Evolutionary conservation across 2,329 filamentous ascomycete species (phyloP), one percentile per base, ranked within the genome.

Genomic region (Alternaria hordeiaustralica): DNA sequence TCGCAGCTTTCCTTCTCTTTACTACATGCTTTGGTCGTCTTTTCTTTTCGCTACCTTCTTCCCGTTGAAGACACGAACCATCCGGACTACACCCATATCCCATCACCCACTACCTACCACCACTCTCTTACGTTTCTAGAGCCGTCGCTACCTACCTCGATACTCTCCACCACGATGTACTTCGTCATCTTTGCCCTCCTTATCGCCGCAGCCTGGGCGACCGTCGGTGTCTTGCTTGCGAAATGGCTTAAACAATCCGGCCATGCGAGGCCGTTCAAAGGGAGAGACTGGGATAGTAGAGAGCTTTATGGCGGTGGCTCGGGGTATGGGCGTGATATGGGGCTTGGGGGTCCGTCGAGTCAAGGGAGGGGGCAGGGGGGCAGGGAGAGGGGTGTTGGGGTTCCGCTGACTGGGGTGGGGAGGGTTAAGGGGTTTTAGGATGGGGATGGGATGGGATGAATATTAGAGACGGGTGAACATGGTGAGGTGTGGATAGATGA

Each of bases 171-270:
- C 28, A 21, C 28, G 43, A 66, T 58, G 43, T 65, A 71, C 55
- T 58, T 61, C 46, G 44, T 71, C 26, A 60, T 60, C 43, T 63
- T 73, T 45, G 13, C 67, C 36, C n/a, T 73, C n/a, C 25, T 67
- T 12, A 36, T 72, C 33, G 71, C 71, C 21, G 9, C 57, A 12
- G 62, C 60, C 36, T 73, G 71, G 71, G 58, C 61, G 15, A 25
- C 53, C 25, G 59, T 72, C 15, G 71, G 71, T 11, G 13, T 71
- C 12, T 26, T 69, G 28, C 61, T 73, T 10, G 70, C 70, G 18
- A 55, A 45, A 15, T 72, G 67, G 62, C 61, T 72, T 6, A 71
- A 71, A 20, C 71, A 72, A 46, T 63, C 68, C 2, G 66, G 68
- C 3, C 58, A 67, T 4, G 45, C 59, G n/a, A 58, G 56, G 11